Base-by-base conservation (phyloP, 2,329 filamentous ascomycete genomes). In the Lasiodiplodia theobromae region DNA sequence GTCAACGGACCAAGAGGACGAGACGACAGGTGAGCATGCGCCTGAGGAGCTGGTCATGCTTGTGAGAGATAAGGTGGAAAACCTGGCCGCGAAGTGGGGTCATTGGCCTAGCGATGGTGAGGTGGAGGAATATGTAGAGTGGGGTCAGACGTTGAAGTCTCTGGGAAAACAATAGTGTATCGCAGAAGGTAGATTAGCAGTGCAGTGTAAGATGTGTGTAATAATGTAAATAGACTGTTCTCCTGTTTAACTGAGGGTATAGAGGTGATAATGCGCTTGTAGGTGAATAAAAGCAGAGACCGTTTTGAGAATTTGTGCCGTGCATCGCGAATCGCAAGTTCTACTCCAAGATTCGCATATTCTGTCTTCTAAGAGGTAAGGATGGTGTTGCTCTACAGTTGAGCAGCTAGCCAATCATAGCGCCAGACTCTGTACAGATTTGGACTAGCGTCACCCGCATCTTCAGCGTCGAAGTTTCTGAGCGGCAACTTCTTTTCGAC, bases 21-120 rank as follows among this genome's bases (percentile, higher is more conserved):
- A 4, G 34, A 34, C 4, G 34, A 49, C 11, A 25, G 16, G 25
- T 18, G n/a, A 62, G n/a, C 16, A 47, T 21, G 38, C 77, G 44
- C 72, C 77, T 16, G 71, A 71, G 16, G 78, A 80, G 37, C 72
- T 80, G 40, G 69, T 72, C 21, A 70, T 75, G 68, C 71, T 80
- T 8, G 73, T 78, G 47, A 77, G 70, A 57, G 66, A 69, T 49
- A 73, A 76, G 67, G 73, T 81, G 28, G 78, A 82, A 10, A 69
- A 71, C 16, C 76, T 82, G 4, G 73, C 79, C 44, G 74, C 71
- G 38, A 21, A 18, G 2, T 84, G 82, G 81, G 78, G 77, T 25
- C 79, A 79, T 0, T 85, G 83, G 83, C 80, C 83, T 8, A 74
- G 69, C 4, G 77, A 79, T 51, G 74, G 80, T 18, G 79, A 84